These are phyloP conservation scores for Pinus albicaulis DNA, from an alignment of 75 land plant species.

Conservation along the genomic window DNA sequence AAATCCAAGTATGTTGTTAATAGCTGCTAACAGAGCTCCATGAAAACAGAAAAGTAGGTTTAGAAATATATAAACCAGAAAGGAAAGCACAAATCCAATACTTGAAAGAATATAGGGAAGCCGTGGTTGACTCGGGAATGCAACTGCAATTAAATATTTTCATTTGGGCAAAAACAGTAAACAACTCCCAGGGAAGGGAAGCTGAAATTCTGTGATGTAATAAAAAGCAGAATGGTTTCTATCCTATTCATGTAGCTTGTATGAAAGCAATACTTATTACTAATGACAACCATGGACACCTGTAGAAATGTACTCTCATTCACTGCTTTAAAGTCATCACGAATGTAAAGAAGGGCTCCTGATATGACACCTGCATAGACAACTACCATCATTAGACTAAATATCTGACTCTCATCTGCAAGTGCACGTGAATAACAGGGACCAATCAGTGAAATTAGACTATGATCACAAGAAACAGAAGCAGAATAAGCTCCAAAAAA, in stretches of 20 bases:
- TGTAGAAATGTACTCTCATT: conserved; percentile 52
- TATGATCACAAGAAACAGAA: background rate
- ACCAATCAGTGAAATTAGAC: background rate
- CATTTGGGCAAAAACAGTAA: background rate
- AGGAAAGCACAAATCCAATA: too few relatives aligned
- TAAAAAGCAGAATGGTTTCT: background rate
- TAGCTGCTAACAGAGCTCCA: background rate
- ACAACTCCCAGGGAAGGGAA: background rate
- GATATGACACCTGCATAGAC: conserved; percentile 72
- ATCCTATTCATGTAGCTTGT: background rate
- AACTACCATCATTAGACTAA: background rate
- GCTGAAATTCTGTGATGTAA: background rate
- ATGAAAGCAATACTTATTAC: background rate
- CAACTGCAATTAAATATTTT: too few relatives aligned
- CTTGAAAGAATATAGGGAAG: too few relatives aligned
- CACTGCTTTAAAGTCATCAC: conserved; percentile 67
- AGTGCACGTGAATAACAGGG: background rate
- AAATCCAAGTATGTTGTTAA: background rate
- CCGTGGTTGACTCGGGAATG: too few relatives aligned
- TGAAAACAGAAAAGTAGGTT: background rate
- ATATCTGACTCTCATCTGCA: background rate
- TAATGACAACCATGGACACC: conserved; percentile 23
- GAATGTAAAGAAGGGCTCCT: conserved; percentile 73
- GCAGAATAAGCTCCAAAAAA: background rate
- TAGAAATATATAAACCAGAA: too few relatives aligned